Evolutionary conservation across 257 asterid species (phyloP).

Genomic region (Ocimum tenuiflorum): DNA sequence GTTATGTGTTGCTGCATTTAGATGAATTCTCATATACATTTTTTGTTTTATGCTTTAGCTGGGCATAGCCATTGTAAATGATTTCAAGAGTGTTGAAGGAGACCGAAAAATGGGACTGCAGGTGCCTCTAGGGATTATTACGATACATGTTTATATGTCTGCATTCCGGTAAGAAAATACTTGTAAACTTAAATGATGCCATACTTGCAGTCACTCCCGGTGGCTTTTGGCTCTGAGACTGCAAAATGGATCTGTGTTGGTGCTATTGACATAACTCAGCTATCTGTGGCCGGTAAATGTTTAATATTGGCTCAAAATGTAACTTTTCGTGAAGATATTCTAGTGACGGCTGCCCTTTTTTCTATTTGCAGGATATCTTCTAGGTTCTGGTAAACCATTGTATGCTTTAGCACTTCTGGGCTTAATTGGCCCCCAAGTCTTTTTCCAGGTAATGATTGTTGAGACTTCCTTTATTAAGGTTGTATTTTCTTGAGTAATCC

Average conservation of each 20-base stretch:
- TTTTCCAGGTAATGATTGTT: conserved; percentile 70
- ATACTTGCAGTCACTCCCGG: conserved; percentile 78
- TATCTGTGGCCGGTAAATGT: conserved; percentile 79
- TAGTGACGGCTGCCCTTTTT: background rate
- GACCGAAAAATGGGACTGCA: conserved; percentile 88
- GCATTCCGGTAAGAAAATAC: background rate
- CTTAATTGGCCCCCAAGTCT: conserved; percentile 75
- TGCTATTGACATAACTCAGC: conserved; percentile 88
- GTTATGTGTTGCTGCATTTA: background rate
- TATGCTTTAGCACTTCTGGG: conserved; percentile 84
- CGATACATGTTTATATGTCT: background rate
- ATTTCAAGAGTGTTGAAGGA: conserved; percentile 95
- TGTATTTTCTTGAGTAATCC: background rate
- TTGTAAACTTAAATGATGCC: conserved; percentile 3
- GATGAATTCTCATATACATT: background rate
- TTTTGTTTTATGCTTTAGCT: conserved; percentile 38
- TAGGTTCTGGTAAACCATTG: conserved; percentile 75
- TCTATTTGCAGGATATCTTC: conserved; percentile 71
- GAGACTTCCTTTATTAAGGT: background rate
- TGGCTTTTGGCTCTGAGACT: conserved; percentile 88
- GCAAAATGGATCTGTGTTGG: conserved; percentile 99
- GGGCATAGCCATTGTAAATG: conserved; percentile 94
- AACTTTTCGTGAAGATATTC: background rate
- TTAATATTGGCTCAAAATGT: background rate
- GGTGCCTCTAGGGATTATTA: conserved; percentile 36